Evolutionary conservation across 768 basidiomycete genomes (phyloP), one percentile per base, ranked within the genome.

Genomic region (Mycena chlorophos): DNA sequence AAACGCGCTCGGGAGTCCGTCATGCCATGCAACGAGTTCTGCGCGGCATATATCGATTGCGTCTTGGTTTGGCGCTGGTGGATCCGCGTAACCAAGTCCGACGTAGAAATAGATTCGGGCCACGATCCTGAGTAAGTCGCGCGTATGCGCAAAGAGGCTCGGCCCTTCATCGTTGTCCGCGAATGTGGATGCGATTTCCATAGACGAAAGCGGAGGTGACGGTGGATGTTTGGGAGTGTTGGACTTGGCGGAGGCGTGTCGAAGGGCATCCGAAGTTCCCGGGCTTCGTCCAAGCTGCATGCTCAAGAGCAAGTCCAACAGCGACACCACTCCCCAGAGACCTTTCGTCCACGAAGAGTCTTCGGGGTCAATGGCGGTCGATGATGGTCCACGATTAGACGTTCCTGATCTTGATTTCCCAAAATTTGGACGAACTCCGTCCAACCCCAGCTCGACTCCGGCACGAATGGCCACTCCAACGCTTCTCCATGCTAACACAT

Each of bases 11-110:
- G 69, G 69, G 5, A 70, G 62, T 14, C 39, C 48, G 34, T 62
- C 65, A 19, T 68, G 64, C 69, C 69, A 70, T 39, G 56, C 57
- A 39, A 61, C 63, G n/a, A 70, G 55, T 46, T 70, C 69, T 19
- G 52, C 40, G 31, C 55, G 60, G 17, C 65, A 54, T 25, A 52
- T 47, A 16, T 45, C 49, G 16, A 65, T 52, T 40, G 60, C 58
- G 19, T 55, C 45, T 23, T 56, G 39, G 3, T 54, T 37, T 1
- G 14, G 28, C 22, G 1, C 17, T 38, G 52, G 5, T 39, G 40
- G 10, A 28, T 31, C n/a, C 13, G 37, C n/a, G 27, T 60, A 68
- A 3, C 63, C 67, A 26, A 68, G 62, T 37, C 65, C 63, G 17
- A 69, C 49, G 29, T 60, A 64, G 48, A 69, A 63, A 51, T 70